Evolutionary conservation across 345 rosid genomes (phyloP), one percentile per base, ranked within the genome.

Genomic region (Ceriops zippeliana): DNA sequence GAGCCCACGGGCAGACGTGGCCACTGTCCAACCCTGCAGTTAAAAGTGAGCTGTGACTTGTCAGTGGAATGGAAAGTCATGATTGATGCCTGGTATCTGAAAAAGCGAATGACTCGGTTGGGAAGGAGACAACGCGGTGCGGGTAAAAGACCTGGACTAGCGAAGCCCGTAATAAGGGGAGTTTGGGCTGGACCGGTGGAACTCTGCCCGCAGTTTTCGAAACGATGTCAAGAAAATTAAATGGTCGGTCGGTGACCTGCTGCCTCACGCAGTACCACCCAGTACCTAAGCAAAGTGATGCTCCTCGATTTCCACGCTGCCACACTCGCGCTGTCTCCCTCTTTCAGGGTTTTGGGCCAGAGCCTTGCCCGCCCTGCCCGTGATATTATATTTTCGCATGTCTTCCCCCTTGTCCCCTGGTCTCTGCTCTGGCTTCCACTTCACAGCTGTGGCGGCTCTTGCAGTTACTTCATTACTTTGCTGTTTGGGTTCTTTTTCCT

Each of bases 231-330:
- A 26, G 34, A 17, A 52, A 35, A 21, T 38, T 46, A 64, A 56
- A 62, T 52, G 26, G 26, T 27, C 9, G 8, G 53, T 68, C 46
- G 75, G 52, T 58, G 31, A 34, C 59, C 75, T 22, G 35, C 28
- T 24, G 16, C 22, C 30, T 57, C 34, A 35, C 52, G 37, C 73
- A 37, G 22, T 58, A 7, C 75, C 52, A 24, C 59, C 27, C 59
- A 27, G 59, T 11, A 10, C 16, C 16, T 13, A 2, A 27, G 13
- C 16, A 35, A 51, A 52, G 66, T 26, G 54, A 65, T 65, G 70
- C 46, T 51, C 70, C 70, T 66, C 70, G 70, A 42, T 38, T 51
- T 51, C 76, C 37, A 52, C 76, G 76, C 76, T 60, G 27, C 56
- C 22, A 52, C 67, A 62, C 53, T 62, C 21, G 46, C 73, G 27